Evolutionary conservation across 2,329 filamentous ascomycete species (phyloP).

Genomic region (Emericellopsis cladophorae): DNA sequence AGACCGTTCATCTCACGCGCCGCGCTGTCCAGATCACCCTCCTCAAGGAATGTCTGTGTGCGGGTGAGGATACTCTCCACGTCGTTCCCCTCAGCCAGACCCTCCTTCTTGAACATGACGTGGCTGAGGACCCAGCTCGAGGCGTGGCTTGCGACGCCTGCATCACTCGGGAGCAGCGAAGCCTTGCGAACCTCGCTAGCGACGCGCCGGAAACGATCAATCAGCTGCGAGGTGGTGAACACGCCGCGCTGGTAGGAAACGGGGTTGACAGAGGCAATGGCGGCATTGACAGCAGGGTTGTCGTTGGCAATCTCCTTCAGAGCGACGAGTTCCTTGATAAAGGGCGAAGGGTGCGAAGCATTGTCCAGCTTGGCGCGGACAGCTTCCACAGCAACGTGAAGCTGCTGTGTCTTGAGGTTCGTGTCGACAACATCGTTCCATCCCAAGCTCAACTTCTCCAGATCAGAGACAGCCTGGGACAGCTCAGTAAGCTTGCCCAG

Average conservation of each 20-base stretch:
- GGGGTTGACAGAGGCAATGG: slow-evolving; percentile 94
- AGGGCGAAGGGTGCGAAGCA: slow-evolving; percentile 60
- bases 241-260: slow-evolving; percentile 87
- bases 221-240: slow-evolving; percentile 68
- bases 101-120: slow-evolving; percentile 91
- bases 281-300: slow-evolving; percentile 78
- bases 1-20: slow-evolving; percentile 92
- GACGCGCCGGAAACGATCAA: slow-evolving; percentile 92
- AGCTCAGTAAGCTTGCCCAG: slow-evolving; percentile 78
- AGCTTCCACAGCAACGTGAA: slow-evolving; percentile 90
- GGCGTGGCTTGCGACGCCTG: slow-evolving; percentile 87
- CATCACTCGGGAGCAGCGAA: slow-evolving; percentile 79
- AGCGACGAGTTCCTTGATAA: slow-evolving; percentile 84
- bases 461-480: slow-evolving; percentile 61
- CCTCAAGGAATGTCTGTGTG: slow-evolving; percentile 81
- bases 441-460: slow-evolving; percentile 76
- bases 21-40: slow-evolving; percentile 82
- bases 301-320: slow-evolving; percentile 83
- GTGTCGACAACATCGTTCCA: slow-evolving; percentile 87
- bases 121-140: slow-evolving; percentile 85
- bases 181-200: slow-evolving; percentile 90
- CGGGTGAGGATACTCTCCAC: slow-evolving; percentile 88
- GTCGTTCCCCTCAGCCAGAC: slow-evolving; percentile 69
- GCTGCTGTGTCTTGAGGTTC: slow-evolving; percentile 88
- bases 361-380: slow-evolving; percentile 75